phyloP scores from a whole-genome alignment of 1,284 basidiomycete species.

The Stygiomarasmius scandens region DNA sequence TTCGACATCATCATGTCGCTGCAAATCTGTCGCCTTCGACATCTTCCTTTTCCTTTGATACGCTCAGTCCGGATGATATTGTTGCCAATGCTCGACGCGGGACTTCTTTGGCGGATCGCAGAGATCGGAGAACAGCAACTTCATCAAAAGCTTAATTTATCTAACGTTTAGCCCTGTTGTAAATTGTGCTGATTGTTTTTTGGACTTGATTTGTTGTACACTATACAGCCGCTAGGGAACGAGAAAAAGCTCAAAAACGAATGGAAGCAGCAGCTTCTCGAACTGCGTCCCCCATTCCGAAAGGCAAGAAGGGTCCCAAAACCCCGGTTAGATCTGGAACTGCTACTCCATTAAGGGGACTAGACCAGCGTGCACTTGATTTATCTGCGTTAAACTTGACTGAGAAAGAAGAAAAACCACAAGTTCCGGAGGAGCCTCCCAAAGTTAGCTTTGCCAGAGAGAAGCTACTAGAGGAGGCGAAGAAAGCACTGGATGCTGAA shows the following conservation, averaged over 20 bases:
- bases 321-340: slow-evolving; percentile 12
- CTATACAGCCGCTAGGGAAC: slow-evolving; percentile 73
- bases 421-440: slow-evolving; percentile 62
- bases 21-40: slow-evolving; percentile 33
- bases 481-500: slow-evolving; percentile 53
- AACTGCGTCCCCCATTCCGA: slow-evolving; percentile 46
- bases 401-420: slow-evolving; percentile 43
- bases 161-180: slow-evolving; percentile 40
- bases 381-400: slow-evolving; percentile 75
- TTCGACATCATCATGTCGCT: slow-evolving; percentile 28
- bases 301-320: slow-evolving; percentile 34
- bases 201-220: slow-evolving; percentile 36
- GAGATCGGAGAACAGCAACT: slow-evolving; percentile 28
- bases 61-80: slow-evolving; percentile 87
- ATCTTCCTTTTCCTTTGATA: slow-evolving; percentile 67
- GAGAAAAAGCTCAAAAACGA: slow-evolving; percentile 68
- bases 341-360: slow-evolving; percentile 40
- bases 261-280: slow-evolving; percentile 40
- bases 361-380: slow-evolving; percentile 67
- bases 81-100: slow-evolving; percentile 80
- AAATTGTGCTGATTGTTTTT: slow-evolving; percentile 28
- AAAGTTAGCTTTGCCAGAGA: slow-evolving; percentile 78
- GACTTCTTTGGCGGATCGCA: slow-evolving; percentile 57
- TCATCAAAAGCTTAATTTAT: slow-evolving; percentile 29
- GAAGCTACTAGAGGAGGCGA: slow-evolving; percentile 85